A percentile compares a stretch with the other conserved stretches of the same genome.
Evolutionary conservation across 495 filamentous ascomycete species (phyloP).

Genomic region (Lepraria neglecta): DNA sequence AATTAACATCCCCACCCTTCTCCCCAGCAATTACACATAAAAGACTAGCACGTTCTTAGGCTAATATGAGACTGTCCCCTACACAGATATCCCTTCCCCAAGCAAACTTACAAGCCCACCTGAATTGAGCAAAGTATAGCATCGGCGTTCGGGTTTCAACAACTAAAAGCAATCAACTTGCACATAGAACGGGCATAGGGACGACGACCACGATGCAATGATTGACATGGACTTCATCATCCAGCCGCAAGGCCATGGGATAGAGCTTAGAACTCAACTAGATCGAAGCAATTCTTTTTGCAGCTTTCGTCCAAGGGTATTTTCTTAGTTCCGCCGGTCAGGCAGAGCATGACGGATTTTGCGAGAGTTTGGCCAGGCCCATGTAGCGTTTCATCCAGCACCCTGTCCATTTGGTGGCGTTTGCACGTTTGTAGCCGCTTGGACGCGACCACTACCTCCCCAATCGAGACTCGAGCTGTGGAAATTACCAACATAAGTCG

Average conservation of each 20-base stretch:
- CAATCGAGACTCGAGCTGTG: slow-evolving; percentile 22
- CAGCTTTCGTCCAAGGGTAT: too few relatives aligned
- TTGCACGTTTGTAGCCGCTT: background rate
- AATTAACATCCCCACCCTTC: too few relatives aligned
- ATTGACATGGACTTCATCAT: slow-evolving; percentile 27
- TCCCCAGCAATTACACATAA: background rate
- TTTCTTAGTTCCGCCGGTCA: too few relatives aligned
- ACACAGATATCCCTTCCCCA: slow-evolving; percentile 71
- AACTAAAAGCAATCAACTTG: slow-evolving; percentile 27
- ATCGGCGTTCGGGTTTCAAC: slow-evolving; percentile 30
- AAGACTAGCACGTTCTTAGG: slow-evolving; percentile 12
- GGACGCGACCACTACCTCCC: slow-evolving; percentile 18
- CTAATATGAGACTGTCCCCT: slow-evolving; percentile 5
- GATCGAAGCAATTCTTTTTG: slow-evolving; percentile 10
- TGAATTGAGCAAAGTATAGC: slow-evolving; percentile 15
- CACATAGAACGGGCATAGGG: slow-evolving; percentile 19
- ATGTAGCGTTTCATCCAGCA: slow-evolving; percentile 33
- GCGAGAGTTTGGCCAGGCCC: background rate
- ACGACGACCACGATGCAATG: slow-evolving; percentile 10
- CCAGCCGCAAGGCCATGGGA: too few relatives aligned
- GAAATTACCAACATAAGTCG: slow-evolving; percentile 15
- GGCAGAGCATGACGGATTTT: too few relatives aligned
- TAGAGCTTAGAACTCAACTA: slow-evolving; percentile 10
- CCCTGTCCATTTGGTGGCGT: slow-evolving; percentile 46
- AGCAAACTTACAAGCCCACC: slow-evolving; percentile 60